Percentiles rank a stretch among this genome's conserved stretches.
Conservation (phyloP, 257 asterid species). For the Handroanthus guayacan region DNA sequence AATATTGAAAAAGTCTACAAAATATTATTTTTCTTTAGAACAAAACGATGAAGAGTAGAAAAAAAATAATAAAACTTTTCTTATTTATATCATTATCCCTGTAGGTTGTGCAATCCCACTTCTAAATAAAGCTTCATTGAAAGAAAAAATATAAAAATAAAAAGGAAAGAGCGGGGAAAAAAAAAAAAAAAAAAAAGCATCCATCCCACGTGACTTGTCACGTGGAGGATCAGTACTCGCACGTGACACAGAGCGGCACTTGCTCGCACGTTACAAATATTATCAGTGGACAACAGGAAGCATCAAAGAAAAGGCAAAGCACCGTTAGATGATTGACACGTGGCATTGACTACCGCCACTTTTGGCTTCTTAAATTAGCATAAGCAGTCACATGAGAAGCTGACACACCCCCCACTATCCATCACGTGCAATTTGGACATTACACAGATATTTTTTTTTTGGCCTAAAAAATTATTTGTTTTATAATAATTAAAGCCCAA, state of each 20-base stretch:
- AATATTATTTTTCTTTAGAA: too few relatives aligned
- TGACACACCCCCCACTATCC: constrained; percentile 43
- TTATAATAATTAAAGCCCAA: background rate
- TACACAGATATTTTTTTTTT: constrained; percentile 3
- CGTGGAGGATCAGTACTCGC: constrained; percentile 30
- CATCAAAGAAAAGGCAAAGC: background rate
- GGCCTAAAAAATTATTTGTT: background rate
- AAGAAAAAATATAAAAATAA: background rate
- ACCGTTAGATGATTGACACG: constrained; percentile 40
- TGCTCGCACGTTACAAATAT: constrained; percentile 47
- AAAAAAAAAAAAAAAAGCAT: background rate
- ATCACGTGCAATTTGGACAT: constrained; percentile 49
- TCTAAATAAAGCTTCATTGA: background rate
- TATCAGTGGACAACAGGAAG: constrained; percentile 36
- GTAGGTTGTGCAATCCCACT: background rate
- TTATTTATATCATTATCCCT: background rate
- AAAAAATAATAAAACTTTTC: too few relatives aligned
- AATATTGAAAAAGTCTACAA: too few relatives aligned
- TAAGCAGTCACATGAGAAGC: constrained; percentile 43
- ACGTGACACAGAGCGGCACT: constrained; percentile 50
- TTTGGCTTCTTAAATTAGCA: constrained; percentile 37
- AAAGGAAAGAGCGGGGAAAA: background rate
- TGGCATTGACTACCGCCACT: constrained; percentile 43
- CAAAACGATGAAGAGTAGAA: too few relatives aligned
- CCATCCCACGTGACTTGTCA: constrained; percentile 50